Evolutionary conservation across 306 rosid species (phyloP).

Genomic region (Ormosia semicastrata): DNA sequence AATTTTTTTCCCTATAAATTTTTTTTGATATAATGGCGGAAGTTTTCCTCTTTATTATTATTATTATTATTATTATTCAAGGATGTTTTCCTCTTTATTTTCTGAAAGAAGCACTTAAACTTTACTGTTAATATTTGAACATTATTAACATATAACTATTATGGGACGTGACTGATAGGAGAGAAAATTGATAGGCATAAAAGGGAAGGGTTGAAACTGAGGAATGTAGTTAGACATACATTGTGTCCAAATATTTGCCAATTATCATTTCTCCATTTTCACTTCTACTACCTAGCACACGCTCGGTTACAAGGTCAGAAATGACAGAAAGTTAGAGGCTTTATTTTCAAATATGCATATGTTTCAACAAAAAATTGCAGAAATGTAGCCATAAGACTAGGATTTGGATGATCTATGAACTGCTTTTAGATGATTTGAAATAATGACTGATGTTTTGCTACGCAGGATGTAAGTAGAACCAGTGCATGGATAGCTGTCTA

Average conservation of each 20-base stretch:
- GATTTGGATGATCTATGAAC: conserved; percentile 5
- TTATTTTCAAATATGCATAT: not conserved
- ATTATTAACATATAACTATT: not conserved
- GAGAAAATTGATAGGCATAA: not conserved
- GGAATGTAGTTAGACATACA: not conserved
- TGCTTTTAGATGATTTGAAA: conserved; percentile 3
- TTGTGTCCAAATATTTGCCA: not conserved
- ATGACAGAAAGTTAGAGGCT: not conserved
- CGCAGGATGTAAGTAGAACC: conserved; percentile 26
- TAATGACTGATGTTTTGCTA: conserved; percentile 10
- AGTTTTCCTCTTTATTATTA: not conserved
- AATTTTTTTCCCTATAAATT: not conserved
- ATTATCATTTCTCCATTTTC: not conserved
- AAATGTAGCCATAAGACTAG: not conserved
- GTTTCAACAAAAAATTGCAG: not conserved
- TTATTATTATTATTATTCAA: no score
- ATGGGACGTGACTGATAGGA: not conserved
- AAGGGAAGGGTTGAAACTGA: not conserved
- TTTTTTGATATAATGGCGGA: not conserved
- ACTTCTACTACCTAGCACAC: not conserved
- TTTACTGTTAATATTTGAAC: not conserved
- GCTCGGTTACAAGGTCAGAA: not conserved
- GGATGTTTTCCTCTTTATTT: not conserved
- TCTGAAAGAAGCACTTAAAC: not conserved
- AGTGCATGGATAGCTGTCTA: not conserved